phyloP scores from a whole-genome alignment of 2,329 filamentous ascomycete genomes.

The Ramichloridium luteum region DNA sequence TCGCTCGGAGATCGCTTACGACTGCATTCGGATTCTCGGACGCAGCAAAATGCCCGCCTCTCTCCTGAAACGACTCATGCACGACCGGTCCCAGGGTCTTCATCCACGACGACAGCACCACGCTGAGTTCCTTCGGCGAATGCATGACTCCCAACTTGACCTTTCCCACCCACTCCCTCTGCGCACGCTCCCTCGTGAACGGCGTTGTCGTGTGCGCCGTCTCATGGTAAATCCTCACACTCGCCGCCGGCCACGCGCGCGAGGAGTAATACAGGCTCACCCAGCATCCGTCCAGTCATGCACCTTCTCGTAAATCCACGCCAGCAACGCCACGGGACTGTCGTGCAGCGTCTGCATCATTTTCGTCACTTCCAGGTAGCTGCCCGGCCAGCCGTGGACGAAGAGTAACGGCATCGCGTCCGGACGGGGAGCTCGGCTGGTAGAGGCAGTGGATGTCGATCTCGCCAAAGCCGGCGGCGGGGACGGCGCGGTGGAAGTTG shows the following conservation, averaged over 20 bases:
- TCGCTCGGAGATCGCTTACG: slow-evolving; percentile 39
- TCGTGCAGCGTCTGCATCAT: slow-evolving; percentile 60
- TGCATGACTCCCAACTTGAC: slow-evolving; percentile 42
- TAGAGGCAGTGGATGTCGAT: slow-evolving; percentile 55
- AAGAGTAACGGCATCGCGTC: slow-evolving; percentile 54
- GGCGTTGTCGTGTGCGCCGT: slow-evolving; percentile 30
- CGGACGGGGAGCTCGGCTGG: slow-evolving; percentile 36
- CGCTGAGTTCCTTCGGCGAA: slow-evolving; percentile 47
- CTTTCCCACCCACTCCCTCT: slow-evolving; percentile 31
- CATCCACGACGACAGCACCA: slow-evolving; percentile 45
- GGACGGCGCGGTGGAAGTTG: slow-evolving; percentile 44
- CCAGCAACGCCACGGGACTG: slow-evolving; percentile 55
- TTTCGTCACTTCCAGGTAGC: slow-evolving; percentile 54
- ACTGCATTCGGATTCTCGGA: slow-evolving; percentile 43
- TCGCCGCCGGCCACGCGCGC: slow-evolving; percentile 55
- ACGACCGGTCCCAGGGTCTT: slow-evolving; percentile 48
- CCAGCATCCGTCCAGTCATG: slow-evolving; percentile 68
- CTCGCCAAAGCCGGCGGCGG: slow-evolving; percentile 46
- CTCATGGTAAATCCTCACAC: slow-evolving; percentile 62
- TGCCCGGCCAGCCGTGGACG: slow-evolving; percentile 57
- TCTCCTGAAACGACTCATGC: slow-evolving; percentile 37
- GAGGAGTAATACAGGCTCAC: slow-evolving; percentile 62
- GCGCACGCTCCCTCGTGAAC: slow-evolving; percentile 24
- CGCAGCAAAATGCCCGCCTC: slow-evolving; percentile 49
- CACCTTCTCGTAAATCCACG: slow-evolving; percentile 74